phyloP scores from a whole-genome alignment of 2,329 filamentous ascomycete species.

The Microcyclospora tardicrescens region DNA sequence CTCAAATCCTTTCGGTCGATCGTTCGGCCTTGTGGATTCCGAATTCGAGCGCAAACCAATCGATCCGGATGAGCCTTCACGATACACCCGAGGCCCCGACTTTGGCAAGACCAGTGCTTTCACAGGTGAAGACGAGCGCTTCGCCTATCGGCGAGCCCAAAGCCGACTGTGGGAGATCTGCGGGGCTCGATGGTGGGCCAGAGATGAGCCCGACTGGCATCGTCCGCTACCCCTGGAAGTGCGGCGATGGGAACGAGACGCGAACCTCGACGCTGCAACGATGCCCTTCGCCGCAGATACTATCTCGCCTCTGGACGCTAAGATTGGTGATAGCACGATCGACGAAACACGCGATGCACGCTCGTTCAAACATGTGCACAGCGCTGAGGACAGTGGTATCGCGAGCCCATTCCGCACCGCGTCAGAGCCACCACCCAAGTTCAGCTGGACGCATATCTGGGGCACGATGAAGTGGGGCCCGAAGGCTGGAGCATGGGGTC shows the following conservation, averaged over 20 bases:
- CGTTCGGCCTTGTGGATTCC: slow-evolving; percentile 19
- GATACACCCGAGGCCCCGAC: slow-evolving; percentile 30
- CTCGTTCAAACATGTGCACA: slow-evolving; percentile 29
- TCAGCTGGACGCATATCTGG: slow-evolving; percentile 42
- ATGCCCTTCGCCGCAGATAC: background rate
- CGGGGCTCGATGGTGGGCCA: slow-evolving; percentile 55
- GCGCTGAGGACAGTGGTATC: background rate
- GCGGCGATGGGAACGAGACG: slow-evolving; percentile 49
- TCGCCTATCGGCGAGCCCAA: slow-evolving; percentile 65
- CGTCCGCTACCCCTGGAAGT: slow-evolving; percentile 50
- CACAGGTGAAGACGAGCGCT: slow-evolving; percentile 69
- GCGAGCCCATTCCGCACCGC: slow-evolving; percentile 35
- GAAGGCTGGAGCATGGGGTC: slow-evolving; percentile 40
- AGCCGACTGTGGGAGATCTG: slow-evolving; percentile 77
- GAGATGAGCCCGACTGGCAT: slow-evolving; percentile 52
- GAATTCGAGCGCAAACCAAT: slow-evolving; percentile 23
- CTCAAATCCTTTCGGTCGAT: slow-evolving; percentile 16
- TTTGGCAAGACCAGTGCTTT: slow-evolving; percentile 57
- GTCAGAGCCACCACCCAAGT: slow-evolving; percentile 36
- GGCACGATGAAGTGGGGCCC: slow-evolving; percentile 41
- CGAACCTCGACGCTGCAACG: background rate
- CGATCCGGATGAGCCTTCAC: slow-evolving; percentile 19
- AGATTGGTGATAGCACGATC: slow-evolving; percentile 9
- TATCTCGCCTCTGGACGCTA: slow-evolving; percentile 5
- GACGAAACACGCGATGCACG: slow-evolving; percentile 20